phyloP scores from a whole-genome alignment of 495 filamentous ascomycete species.

The Lasiosphaeria ovina region DNA sequence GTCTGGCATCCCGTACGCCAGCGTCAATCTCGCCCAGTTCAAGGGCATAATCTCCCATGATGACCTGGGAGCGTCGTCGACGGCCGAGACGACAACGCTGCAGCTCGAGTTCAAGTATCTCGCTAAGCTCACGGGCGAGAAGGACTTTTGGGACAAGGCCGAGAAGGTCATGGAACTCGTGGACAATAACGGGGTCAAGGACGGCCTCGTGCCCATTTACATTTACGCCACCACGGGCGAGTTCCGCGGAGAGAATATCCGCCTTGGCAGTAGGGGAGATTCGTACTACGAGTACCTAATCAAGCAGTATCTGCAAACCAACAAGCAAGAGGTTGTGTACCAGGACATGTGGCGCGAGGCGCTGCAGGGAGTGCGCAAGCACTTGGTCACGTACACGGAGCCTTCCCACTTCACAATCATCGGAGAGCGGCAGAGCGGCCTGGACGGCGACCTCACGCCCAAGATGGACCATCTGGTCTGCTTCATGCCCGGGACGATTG shows the following conservation, averaged over 20 bases:
- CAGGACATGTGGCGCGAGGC: conserved; percentile 90
- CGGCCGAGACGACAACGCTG: conserved; percentile 85
- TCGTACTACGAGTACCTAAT: conserved; percentile 98
- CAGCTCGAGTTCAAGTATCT: conserved; percentile 98
- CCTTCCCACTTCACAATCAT: conserved; percentile 79
- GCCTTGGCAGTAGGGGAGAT: conserved; percentile 89
- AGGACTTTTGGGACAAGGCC: conserved; percentile 82
- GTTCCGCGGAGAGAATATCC: conserved; percentile 82
- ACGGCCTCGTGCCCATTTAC: conserved; percentile 88
- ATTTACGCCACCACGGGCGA: conserved; percentile 74
- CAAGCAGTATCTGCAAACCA: conserved; percentile 95
- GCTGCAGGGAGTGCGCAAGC: conserved; percentile 80
- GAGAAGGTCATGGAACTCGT: conserved; percentile 90
- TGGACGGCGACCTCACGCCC: conserved; percentile 61
- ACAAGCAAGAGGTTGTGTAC: conserved; percentile 81
- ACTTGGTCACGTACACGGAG: conserved; percentile 84
- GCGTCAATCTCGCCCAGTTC: conserved; percentile 77
- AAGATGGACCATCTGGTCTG: conserved; percentile 99
- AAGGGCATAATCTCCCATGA: conserved; percentile 74
- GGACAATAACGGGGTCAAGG: conserved; percentile 71
- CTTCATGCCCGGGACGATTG: conserved; percentile 96
- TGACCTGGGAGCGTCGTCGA: conserved; percentile 88
- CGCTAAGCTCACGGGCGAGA: conserved; percentile 89
- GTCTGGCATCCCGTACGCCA: conserved; percentile 85
- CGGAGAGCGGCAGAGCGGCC: conserved; percentile 76